phyloP scores from a whole-genome alignment of 768 basidiomycete species.

The Erythrobasidium yunnanense region DNA sequence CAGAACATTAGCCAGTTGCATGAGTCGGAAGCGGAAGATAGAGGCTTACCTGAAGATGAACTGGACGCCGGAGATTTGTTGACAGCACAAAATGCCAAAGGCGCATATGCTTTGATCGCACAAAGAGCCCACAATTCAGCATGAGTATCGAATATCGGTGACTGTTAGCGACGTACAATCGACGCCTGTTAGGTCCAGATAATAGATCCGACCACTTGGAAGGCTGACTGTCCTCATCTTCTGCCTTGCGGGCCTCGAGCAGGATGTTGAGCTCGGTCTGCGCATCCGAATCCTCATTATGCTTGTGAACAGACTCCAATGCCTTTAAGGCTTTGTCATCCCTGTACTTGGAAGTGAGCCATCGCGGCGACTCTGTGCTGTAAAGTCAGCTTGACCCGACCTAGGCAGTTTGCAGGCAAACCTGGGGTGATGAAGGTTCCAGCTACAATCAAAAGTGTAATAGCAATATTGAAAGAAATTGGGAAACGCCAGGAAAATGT shows the following conservation, averaged over 20 bases:
- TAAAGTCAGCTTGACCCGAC: too few species aligned
- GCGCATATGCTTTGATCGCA: too few species aligned
- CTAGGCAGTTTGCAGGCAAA: too few species aligned
- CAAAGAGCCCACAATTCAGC: too few species aligned
- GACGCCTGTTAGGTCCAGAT: constrained; percentile 38
- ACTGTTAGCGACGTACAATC: too few species aligned
- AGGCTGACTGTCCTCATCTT: constrained; percentile 33
- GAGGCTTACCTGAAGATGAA: constrained; percentile 40
- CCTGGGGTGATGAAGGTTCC: constrained; percentile 39
- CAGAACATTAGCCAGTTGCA: not conserved
- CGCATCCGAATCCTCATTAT: constrained; percentile 16
- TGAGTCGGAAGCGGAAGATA: not conserved
- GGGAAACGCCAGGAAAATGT: constrained; percentile 34
- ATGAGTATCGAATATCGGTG: too few species aligned
- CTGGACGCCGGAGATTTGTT: constrained; percentile 38
- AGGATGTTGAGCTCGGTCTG: constrained; percentile 18
- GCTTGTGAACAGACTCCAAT: constrained; percentile 36
- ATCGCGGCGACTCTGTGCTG: constrained; percentile 36
- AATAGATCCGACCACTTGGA: constrained; percentile 37
- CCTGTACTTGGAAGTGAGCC: constrained; percentile 39
- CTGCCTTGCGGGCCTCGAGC: constrained; percentile 38
- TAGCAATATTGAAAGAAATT: constrained; percentile 39
- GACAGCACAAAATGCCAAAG: constrained; percentile 41
- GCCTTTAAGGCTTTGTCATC: constrained; percentile 39
- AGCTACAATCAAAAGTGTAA: constrained; percentile 36